These are phyloP conservation scores for Hymenoscyphus albidus DNA, from an alignment of 2,329 filamentous ascomycete species.

Conservation along the genomic window DNA sequence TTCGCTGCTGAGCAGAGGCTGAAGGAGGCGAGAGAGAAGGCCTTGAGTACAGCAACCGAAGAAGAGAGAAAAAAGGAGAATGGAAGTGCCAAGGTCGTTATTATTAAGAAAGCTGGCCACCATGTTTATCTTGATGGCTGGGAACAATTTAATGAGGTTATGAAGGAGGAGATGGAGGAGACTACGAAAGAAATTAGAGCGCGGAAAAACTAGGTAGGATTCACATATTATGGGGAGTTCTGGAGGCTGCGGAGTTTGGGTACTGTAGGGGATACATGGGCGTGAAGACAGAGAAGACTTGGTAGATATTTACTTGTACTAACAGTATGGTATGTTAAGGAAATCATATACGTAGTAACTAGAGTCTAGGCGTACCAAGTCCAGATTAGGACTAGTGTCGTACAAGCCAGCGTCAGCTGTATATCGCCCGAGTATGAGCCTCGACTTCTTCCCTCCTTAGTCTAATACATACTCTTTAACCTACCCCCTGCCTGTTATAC, in stretches of 20 bases:
- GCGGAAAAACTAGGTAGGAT: neutral
- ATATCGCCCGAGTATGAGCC: too few species aligned
- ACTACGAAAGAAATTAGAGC: slow-evolving; percentile 26
- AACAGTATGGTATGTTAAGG: slow-evolving; percentile 1
- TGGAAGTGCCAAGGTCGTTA: slow-evolving; percentile 75
- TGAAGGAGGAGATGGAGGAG: slow-evolving; percentile 64
- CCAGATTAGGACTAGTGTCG: too few species aligned
- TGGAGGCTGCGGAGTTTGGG: neutral
- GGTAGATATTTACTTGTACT: neutral
- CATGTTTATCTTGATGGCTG: slow-evolving; percentile 69
- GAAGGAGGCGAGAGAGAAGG: slow-evolving; percentile 59
- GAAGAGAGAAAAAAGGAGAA: slow-evolving; percentile 71
- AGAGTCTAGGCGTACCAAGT: too few species aligned
- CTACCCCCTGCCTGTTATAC: too few species aligned
- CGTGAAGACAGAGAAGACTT: neutral
- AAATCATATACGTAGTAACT: too few species aligned
- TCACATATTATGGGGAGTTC: neutral
- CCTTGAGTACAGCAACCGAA: slow-evolving; percentile 56
- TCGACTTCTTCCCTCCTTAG: too few species aligned
- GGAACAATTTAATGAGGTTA: slow-evolving; percentile 65
- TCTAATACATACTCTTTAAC: too few species aligned
- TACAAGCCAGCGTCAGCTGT: too few species aligned
- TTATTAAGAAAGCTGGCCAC: slow-evolving; percentile 70
- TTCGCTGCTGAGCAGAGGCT: slow-evolving; percentile 76
- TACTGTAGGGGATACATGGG: neutral